These are phyloP conservation scores for Gymnopus androsaceus DNA, from an alignment of 1,284 basidiomycete genomes.

Conservation along the genomic window DNA sequence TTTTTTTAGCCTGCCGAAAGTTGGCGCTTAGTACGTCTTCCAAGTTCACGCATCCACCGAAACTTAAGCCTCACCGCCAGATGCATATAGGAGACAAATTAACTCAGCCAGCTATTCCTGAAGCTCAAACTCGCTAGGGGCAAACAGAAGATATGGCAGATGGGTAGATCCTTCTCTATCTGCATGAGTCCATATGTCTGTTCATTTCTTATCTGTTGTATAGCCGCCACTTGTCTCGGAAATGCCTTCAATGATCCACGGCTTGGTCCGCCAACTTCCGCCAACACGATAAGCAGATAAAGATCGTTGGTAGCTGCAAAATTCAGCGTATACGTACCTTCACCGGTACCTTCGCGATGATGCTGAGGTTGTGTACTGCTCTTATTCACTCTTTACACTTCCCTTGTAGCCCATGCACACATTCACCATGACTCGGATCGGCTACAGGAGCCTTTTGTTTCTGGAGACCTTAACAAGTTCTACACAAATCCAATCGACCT, in stretches of 20 bases:
- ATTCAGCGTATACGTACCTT: too few species aligned
- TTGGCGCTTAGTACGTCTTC: too few species aligned
- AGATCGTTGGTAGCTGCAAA: too few species aligned
- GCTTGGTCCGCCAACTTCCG: background rate
- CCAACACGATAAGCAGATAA: background rate
- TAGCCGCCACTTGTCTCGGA: background rate
- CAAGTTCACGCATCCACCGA: too few species aligned
- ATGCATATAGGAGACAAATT: too few species aligned
- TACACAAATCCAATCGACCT: conserved; percentile 6
- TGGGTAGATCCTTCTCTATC: too few species aligned
- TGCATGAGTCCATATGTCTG: too few species aligned
- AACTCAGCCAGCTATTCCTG: too few species aligned
- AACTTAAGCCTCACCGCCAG: too few species aligned
- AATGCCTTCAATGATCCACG: background rate
- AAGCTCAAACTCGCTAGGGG: too few species aligned
- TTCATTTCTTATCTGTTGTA: conserved; percentile 4
- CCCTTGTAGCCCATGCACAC: background rate
- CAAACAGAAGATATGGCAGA: too few species aligned
- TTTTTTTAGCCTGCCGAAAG: too few species aligned
- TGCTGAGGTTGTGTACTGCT: background rate
- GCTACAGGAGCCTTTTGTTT: background rate
- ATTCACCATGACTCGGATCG: background rate
- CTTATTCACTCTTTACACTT: background rate
- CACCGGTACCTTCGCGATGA: background rate
- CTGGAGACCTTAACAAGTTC: background rate